phyloP scores from a whole-genome alignment of 495 filamentous ascomycete genomes.

The Podospora didyma region DNA sequence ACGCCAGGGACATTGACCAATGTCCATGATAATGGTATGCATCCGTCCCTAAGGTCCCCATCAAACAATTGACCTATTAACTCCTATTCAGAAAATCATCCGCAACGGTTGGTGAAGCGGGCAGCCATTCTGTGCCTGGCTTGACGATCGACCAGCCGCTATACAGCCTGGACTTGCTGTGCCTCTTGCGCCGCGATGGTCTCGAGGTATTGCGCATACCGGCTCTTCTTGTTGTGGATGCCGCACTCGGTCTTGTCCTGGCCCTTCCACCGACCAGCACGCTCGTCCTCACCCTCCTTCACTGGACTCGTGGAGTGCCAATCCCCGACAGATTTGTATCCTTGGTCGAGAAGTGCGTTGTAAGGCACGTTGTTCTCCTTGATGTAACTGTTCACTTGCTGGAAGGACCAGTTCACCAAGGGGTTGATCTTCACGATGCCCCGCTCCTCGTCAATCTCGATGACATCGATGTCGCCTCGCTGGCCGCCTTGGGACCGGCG shows the following conservation, averaged over 20 bases:
- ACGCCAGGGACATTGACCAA: neutral
- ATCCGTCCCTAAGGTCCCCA: neutral
- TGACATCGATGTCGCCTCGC: slow-evolving; percentile 79
- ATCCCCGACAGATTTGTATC: slow-evolving; percentile 96
- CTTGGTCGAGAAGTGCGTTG: slow-evolving; percentile 82
- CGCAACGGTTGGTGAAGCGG: neutral
- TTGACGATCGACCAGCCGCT: neutral
- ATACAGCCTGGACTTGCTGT: slow-evolving; percentile 5
- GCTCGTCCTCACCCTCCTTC: slow-evolving; percentile 86
- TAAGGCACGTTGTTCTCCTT: slow-evolving; percentile 84
- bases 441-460: slow-evolving; percentile 82
- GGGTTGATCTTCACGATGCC: slow-evolving; percentile 98
- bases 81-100: neutral
- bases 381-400: slow-evolving; percentile 84
- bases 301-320: slow-evolving; percentile 96
- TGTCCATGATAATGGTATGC: neutral
- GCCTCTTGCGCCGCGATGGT: slow-evolving; percentile 64
- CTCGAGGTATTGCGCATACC: slow-evolving; percentile 80
- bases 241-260: slow-evolving; percentile 93
- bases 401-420: slow-evolving; percentile 92
- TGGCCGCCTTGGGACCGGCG: slow-evolving; percentile 90
- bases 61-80: neutral
- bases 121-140: neutral
- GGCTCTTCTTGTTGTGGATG: slow-evolving; percentile 93
- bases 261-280: slow-evolving; percentile 96